Percentiles rank a stretch among this genome's conserved stretches.
These are phyloP conservation scores for Plasmodium vivax DNA, from an alignment of 169 alveolate species.

Conservation along the genomic window DNA sequence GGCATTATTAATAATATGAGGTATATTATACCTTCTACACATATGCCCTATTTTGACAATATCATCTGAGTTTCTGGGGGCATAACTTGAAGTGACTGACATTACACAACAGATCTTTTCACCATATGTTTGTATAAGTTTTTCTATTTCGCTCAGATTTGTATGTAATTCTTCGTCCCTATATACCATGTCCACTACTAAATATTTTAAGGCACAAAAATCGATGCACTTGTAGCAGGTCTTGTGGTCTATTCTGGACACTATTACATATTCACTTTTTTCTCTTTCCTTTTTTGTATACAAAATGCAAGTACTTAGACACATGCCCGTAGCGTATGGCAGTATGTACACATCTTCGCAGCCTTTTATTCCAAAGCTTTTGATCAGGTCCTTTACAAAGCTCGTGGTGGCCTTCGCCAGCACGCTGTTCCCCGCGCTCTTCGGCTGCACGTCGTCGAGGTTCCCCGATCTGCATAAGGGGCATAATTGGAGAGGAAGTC, in stretches of 20 bases:
- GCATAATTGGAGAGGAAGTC: not conserved
- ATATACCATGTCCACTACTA: slow-evolving; percentile 61
- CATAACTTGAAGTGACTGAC: slow-evolving; percentile 66
- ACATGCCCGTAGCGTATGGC: slow-evolving; percentile 76
- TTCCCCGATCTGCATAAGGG: slow-evolving; percentile 64
- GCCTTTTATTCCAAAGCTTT: slow-evolving; percentile 50
- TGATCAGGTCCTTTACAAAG: slow-evolving; percentile 35
- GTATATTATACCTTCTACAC: slow-evolving; percentile 40
- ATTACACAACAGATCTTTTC: slow-evolving; percentile 69
- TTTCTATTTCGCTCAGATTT: slow-evolving; percentile 31
- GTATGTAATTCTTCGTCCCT: slow-evolving; percentile 50
- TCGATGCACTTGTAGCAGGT: slow-evolving; percentile 65
- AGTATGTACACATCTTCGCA: slow-evolving; percentile 72
- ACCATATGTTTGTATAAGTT: slow-evolving; percentile 14
- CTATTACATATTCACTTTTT: slow-evolving; percentile 56
- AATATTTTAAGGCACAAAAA: slow-evolving; percentile 45
- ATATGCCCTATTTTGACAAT: slow-evolving; percentile 53
- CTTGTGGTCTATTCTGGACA: slow-evolving; percentile 69
- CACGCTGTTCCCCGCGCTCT: slow-evolving; percentile 62
- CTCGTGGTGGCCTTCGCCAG: slow-evolving; percentile 44
- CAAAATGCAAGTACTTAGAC: slow-evolving; percentile 51
- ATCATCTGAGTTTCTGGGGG: slow-evolving; percentile 71
- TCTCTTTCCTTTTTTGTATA: slow-evolving; percentile 24
- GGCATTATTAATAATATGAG: slow-evolving; percentile 62
- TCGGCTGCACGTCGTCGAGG: slow-evolving; percentile 66